These are phyloP conservation scores for Myxozyma geophila DNA, from an alignment of 805 yeast species.

Conservation along the genomic window DNA sequence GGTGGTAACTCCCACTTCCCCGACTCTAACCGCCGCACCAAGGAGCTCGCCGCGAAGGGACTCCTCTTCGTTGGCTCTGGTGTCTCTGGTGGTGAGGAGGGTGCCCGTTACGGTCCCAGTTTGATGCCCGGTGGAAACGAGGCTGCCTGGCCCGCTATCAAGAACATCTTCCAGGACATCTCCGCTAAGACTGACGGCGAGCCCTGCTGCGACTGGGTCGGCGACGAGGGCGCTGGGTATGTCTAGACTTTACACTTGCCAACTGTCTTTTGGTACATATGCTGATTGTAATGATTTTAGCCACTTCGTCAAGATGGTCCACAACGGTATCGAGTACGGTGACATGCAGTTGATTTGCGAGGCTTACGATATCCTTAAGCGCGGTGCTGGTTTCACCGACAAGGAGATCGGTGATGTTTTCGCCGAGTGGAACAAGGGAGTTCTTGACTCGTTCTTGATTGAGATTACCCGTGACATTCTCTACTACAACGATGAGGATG, in stretches of 20 bases:
- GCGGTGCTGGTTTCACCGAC: slow-evolving; percentile 87
- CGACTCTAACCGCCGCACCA: slow-evolving; percentile 96
- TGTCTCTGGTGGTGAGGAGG: slow-evolving; percentile 99
- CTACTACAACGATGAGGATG: slow-evolving; percentile 85
- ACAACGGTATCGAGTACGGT: slow-evolving; percentile 99
- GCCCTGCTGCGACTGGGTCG: slow-evolving; percentile 99
- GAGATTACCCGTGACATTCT: slow-evolving; percentile 96
- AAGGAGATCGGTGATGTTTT: slow-evolving; percentile 93
- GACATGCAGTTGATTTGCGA: slow-evolving; percentile 99
- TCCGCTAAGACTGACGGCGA: slow-evolving; percentile 97
- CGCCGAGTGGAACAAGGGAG: slow-evolving; percentile 94
- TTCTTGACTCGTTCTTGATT: slow-evolving; percentile 92
- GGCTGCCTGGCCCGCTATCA: slow-evolving; percentile 98
- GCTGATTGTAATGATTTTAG: slow-evolving; percentile 44
- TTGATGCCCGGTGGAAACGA: slow-evolving; percentile 99
- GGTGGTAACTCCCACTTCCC: slow-evolving; percentile 99
- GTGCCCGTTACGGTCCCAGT: slow-evolving; percentile 99
- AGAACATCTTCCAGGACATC: slow-evolving; percentile 93
- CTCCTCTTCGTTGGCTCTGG: slow-evolving; percentile 96
- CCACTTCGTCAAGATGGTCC: slow-evolving; percentile 99
- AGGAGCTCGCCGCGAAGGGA: slow-evolving; percentile 83
- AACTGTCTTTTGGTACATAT: neutral
- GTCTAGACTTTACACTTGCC: neutral
- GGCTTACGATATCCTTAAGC: slow-evolving; percentile 94
- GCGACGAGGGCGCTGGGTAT: slow-evolving; percentile 89